These are phyloP conservation scores for Urochloa ruziziensis DNA, from an alignment of 176 grass and related monocot species.

Conservation along the genomic window DNA sequence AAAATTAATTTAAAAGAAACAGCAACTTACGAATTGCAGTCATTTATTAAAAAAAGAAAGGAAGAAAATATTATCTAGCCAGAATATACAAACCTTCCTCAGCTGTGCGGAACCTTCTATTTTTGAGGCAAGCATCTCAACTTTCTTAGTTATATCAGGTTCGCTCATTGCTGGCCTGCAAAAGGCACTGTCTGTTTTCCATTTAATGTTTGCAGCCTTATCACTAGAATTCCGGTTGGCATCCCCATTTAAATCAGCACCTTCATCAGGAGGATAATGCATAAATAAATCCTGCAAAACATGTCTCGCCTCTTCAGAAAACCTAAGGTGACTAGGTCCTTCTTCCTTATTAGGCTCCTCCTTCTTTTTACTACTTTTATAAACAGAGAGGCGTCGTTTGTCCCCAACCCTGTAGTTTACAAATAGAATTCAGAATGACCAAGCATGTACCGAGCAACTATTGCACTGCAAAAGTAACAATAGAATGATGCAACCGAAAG, in stretches of 20 bases:
- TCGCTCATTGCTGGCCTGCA: constrained; percentile 59
- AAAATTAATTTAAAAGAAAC: constrained; percentile 6
- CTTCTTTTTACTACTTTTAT: constrained; percentile 45
- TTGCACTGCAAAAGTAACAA: constrained; percentile 11
- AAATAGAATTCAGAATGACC: constrained; percentile 31
- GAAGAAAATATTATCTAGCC: constrained; percentile 24
- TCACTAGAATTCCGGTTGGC: constrained; percentile 31
- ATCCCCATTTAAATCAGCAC: constrained; percentile 54
- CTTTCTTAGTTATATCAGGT: constrained; percentile 63
- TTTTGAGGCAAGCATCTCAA: constrained; percentile 66
- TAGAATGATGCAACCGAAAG: not conserved
- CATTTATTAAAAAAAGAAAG: constrained; percentile 1
- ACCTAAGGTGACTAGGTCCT: constrained; percentile 43
- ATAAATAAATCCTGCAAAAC: constrained; percentile 80
- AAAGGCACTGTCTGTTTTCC: constrained; percentile 67
- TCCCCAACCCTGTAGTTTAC: constrained; percentile 40
- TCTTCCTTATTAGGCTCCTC: constrained; percentile 34
- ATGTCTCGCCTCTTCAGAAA: constrained; percentile 69
- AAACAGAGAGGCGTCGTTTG: constrained; percentile 61
- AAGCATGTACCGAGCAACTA: constrained; percentile 6
- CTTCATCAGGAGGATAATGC: constrained; percentile 82
- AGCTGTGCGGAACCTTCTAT: constrained; percentile 54
- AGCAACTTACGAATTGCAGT: not conserved
- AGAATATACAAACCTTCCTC: constrained; percentile 66
- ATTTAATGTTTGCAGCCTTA: constrained; percentile 44